Conservation (phyloP, 208 protist genomes). For the Angomonas ambiguus region DNA sequence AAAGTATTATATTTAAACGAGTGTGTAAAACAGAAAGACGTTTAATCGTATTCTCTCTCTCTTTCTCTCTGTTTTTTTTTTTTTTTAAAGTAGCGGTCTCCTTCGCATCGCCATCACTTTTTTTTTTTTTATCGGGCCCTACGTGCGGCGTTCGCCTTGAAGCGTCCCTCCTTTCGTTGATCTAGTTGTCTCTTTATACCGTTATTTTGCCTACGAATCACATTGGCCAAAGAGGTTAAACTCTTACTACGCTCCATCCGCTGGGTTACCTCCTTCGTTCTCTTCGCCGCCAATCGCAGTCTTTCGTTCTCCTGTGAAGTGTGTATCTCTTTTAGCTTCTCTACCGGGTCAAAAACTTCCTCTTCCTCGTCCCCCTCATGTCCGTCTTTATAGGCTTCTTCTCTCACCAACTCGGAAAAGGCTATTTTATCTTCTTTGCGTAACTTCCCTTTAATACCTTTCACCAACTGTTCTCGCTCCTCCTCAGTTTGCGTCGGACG, state of each 20-base stretch:
- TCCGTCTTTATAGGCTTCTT: background rate
- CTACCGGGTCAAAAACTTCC: constrained; percentile 39
- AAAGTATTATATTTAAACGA: too few species aligned
- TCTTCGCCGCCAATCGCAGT: constrained; percentile 35
- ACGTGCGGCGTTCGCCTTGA: constrained; percentile 55
- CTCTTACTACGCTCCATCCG: constrained; percentile 80
- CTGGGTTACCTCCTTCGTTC: constrained; percentile 72
- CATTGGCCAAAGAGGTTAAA: constrained; percentile 67
- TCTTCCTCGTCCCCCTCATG: constrained; percentile 21
- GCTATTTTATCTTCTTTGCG: constrained; percentile 19
- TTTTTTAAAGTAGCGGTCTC: background rate
- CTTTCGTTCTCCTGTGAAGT: constrained; percentile 37
- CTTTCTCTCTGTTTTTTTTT: too few species aligned
- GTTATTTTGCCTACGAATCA: constrained; percentile 71
- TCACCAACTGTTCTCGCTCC: constrained; percentile 18
- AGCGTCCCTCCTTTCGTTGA: constrained; percentile 64
- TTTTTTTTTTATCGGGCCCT: constrained; percentile 50
- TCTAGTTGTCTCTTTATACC: constrained; percentile 61
- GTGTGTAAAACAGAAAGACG: too few species aligned
- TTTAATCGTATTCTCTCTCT: constrained; percentile 6
- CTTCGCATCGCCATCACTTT: too few species aligned
- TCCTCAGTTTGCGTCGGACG: constrained; percentile 20
- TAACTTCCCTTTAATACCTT: constrained; percentile 7
- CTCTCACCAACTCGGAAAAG: constrained; percentile 23
- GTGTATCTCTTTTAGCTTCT: constrained; percentile 38